These are phyloP conservation scores for Corylus americana DNA, from an alignment of 306 rosid species.

Conservation along the genomic window DNA sequence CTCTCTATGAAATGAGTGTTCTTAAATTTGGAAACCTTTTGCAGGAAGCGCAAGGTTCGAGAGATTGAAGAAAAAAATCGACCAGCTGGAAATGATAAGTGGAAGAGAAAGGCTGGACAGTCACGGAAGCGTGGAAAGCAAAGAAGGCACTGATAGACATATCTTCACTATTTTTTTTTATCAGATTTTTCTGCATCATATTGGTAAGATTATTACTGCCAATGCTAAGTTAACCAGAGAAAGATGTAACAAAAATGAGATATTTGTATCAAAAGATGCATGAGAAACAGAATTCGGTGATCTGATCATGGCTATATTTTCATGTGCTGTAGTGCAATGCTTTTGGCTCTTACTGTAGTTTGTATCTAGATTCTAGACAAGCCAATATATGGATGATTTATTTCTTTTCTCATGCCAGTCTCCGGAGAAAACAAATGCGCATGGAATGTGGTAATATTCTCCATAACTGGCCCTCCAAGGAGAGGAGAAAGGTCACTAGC, in stretches of 20 bases:
- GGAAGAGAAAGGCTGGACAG: constrained; percentile 68
- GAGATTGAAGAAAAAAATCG: constrained; percentile 73
- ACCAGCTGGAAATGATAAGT: constrained; percentile 71
- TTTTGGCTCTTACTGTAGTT: not conserved
- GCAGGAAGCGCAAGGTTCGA: constrained; percentile 74
- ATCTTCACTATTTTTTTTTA: not conserved
- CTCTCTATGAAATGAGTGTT: not conserved
- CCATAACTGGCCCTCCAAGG: too few species aligned
- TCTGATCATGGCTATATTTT: not conserved
- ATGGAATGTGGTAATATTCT: too few species aligned
- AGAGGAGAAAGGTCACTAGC: too few species aligned
- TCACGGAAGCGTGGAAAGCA: constrained; percentile 69
- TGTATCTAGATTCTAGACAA: not conserved
- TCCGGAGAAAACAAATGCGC: too few species aligned
- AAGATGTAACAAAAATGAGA: not conserved
- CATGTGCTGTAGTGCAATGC: not conserved
- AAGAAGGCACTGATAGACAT: constrained; percentile 41
- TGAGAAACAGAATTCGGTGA: not conserved
- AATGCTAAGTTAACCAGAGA: not conserved
- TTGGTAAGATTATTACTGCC: not conserved
- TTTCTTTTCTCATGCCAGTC: too few species aligned
- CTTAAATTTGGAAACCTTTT: not conserved
- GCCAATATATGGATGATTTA: not conserved
- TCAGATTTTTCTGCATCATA: not conserved
- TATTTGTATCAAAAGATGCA: not conserved